These are phyloP conservation scores for Scheffersomyces titani DNA, from an alignment of 1,139 yeast genomes.

Conservation along the genomic window DNA sequence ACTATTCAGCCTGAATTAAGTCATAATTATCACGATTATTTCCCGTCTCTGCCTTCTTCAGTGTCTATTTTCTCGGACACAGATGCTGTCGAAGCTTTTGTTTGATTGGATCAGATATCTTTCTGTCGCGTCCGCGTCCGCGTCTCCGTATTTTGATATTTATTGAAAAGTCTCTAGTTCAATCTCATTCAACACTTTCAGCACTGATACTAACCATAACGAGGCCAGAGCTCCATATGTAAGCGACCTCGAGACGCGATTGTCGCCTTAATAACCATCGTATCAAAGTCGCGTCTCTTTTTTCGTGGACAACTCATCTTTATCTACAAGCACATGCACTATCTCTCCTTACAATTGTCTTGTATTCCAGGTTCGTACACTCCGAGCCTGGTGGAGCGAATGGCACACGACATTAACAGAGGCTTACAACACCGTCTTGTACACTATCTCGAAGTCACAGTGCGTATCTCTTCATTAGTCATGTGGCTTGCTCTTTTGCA, in stretches of 20 bases:
- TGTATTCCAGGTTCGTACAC: not conserved
- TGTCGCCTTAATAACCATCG: not conserved
- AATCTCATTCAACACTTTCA: too few species aligned
- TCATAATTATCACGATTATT: not conserved
- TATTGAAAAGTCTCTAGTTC: too few species aligned
- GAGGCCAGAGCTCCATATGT: too few species aligned
- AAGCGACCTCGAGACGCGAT: too few species aligned
- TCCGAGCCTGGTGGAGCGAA: not conserved
- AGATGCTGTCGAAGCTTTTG: not conserved
- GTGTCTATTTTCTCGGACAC: not conserved
- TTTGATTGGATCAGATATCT: not conserved
- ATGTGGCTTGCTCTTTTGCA: not conserved
- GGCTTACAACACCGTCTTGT: not conserved
- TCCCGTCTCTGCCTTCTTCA: not conserved
- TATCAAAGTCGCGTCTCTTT: not conserved
- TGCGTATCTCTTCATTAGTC: not conserved
- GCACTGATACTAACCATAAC: too few species aligned
- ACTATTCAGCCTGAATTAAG: not conserved
- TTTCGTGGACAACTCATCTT: not conserved
- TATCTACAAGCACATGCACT: not conserved
- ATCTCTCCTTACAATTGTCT: not conserved
- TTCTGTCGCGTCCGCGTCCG: not conserved
- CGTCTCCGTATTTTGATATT: not conserved
- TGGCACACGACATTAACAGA: not conserved
- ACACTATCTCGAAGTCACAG: too few species aligned